Percentiles rank a stretch among this genome's conserved stretches.
Evolutionary conservation across 306 rosid species (phyloP).

Genomic region (Erythrophleum fordii): DNA sequence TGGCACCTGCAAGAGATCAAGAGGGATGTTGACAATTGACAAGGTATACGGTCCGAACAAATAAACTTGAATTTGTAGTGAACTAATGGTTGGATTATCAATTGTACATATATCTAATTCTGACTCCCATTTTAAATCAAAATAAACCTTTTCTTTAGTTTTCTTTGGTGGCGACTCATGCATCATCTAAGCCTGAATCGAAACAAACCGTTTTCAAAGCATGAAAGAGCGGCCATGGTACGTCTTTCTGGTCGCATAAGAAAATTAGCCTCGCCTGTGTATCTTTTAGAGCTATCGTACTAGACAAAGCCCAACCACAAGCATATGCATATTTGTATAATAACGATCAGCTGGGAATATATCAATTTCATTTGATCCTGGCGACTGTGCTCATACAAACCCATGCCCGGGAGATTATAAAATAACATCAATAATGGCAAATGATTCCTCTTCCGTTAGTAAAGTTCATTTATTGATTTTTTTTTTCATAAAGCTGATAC

Average conservation of each 20-base stretch:
- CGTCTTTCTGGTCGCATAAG: too few species aligned
- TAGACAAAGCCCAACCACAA: too few species aligned
- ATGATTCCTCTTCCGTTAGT: not conserved
- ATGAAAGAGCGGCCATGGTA: not conserved
- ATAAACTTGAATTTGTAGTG: not conserved
- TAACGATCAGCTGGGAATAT: not conserved
- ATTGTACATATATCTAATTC: not conserved
- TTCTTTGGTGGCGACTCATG: not conserved
- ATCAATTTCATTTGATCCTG: not conserved
- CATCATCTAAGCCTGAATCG: not conserved
- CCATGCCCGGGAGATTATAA: too few species aligned
- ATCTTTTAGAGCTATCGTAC: too few species aligned
- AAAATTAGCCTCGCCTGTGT: too few species aligned
- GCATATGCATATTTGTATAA: not conserved
- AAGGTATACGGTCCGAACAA: not conserved
- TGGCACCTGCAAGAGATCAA: not conserved
- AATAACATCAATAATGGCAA: not conserved
- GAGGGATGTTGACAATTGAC: not conserved
- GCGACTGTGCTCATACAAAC: too few species aligned
- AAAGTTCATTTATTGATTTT: too few species aligned
- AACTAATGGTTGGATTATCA: not conserved
- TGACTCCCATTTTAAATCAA: not conserved
- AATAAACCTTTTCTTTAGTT: too few species aligned
- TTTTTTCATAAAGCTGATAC: too few species aligned
- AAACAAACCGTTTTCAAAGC: not conserved